Conservation (phyloP, 1,284 basidiomycete genomes). For the Moesziomyces globuligerus region DNA sequence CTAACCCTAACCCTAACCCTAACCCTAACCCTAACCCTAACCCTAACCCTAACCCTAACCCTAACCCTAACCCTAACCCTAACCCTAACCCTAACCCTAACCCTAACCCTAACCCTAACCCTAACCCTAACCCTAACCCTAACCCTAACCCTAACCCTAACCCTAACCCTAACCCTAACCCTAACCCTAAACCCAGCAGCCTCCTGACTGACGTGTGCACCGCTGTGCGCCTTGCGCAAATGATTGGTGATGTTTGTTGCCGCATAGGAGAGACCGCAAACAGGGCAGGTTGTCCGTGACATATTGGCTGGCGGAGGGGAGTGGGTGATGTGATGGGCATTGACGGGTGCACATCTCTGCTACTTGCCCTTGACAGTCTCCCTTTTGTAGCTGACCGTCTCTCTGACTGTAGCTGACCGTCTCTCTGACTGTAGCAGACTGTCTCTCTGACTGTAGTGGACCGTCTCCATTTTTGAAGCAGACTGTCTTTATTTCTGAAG, state of each 20-base stretch:
- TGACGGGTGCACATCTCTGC: no score
- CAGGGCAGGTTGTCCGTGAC: no score
- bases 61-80: slow-evolving; percentile 14
- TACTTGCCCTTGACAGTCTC: no score
- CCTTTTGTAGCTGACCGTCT: slow-evolving; percentile 6
- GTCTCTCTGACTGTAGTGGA: no score
- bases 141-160: slow-evolving; percentile 9
- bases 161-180: slow-evolving; percentile 8
- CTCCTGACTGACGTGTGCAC: not conserved
- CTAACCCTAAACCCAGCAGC: slow-evolving; percentile 2
- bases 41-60: slow-evolving; percentile 10
- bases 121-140: slow-evolving; percentile 9
- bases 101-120: slow-evolving; percentile 17
- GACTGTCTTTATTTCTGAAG: no score
- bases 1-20: slow-evolving; percentile 9
- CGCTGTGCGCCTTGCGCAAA: not conserved
- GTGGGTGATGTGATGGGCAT: no score
- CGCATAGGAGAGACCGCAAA: no score
- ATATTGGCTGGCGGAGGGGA: no score
- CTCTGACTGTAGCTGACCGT: no score
- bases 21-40: slow-evolving; percentile 10
- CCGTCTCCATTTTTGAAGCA: no score
- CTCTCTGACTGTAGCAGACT: no score
- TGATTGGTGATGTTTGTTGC: not conserved
- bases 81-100: slow-evolving; percentile 14